Percentiles rank a stretch among this genome's conserved stretches.
These are phyloP conservation scores for Calonectria hongkongensis DNA, from an alignment of 2,329 filamentous ascomycete species.

Conservation along the genomic window DNA sequence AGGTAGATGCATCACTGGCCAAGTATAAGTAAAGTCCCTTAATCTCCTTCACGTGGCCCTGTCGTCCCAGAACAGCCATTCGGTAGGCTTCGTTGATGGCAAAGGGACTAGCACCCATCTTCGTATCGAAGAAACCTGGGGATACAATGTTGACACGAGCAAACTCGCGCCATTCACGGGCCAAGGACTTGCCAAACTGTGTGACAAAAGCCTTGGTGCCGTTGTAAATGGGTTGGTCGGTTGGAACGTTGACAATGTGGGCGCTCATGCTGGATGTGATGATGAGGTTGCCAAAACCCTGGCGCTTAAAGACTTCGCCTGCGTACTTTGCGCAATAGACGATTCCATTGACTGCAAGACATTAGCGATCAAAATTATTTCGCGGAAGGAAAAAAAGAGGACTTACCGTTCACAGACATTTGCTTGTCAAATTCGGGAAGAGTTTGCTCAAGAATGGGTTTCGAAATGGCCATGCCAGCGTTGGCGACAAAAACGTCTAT, in stretches of 20 bases:
- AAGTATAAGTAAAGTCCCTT: constrained; percentile 75
- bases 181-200: constrained; percentile 71
- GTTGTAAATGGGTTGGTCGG: constrained; percentile 73
- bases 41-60: constrained; percentile 78
- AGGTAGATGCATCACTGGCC: constrained; percentile 68
- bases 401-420: constrained; percentile 72
- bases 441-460: constrained; percentile 72
- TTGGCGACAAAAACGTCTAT: constrained; percentile 54
- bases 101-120: constrained; percentile 66
- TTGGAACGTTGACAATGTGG: constrained; percentile 68
- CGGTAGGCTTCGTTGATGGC: constrained; percentile 67
- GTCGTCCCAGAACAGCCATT: constrained; percentile 70
- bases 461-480: constrained; percentile 68
- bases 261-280: constrained; percentile 68
- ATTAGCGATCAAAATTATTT: not conserved
- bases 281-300: constrained; percentile 67
- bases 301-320: constrained; percentile 63
- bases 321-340: constrained; percentile 64
- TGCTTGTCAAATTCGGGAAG: constrained; percentile 70
- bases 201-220: constrained; percentile 70
- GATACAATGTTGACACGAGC: constrained; percentile 71
- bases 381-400: no score
- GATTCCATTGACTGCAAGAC: constrained; percentile 62
- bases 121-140: constrained; percentile 68
- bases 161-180: constrained; percentile 72